Evolutionary conservation across 2,329 filamentous ascomycete species (phyloP).

Genomic region (Colletotrichum spinosum): DNA sequence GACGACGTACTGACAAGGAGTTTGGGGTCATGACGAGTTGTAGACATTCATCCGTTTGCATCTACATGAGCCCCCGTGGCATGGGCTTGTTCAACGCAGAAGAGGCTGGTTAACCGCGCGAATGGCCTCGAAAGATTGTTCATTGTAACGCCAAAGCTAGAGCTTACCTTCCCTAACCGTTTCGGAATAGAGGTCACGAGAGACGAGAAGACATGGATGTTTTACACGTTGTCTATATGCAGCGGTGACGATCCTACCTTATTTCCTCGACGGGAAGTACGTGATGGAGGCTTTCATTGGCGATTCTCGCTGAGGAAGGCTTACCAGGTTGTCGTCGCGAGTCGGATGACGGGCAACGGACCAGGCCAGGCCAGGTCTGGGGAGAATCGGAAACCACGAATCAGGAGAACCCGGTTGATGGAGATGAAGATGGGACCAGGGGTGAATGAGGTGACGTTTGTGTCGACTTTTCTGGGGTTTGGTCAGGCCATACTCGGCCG

Average conservation of each 20-base stretch:
- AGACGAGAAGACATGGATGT: not conserved
- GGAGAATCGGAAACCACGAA: conserved; percentile 31
- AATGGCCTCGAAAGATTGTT: not conserved
- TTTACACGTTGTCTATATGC: not conserved
- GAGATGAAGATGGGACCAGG: not conserved
- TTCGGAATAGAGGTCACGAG: conserved; percentile 23
- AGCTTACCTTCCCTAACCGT: conserved; percentile 1
- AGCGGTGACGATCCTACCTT: conserved; percentile 4
- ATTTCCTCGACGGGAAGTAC: not conserved
- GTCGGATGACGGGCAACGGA: not conserved
- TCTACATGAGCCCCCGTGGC: not conserved
- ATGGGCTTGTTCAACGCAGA: not conserved
- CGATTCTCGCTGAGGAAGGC: conserved; percentile 1
- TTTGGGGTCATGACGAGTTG: no score
- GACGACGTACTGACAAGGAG: no score
- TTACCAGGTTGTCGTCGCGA: not conserved
- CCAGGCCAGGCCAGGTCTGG: not conserved
- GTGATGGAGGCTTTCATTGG: conserved; percentile 10
- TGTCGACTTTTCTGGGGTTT: not conserved
- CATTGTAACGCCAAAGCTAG: not conserved
- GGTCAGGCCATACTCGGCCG: not conserved
- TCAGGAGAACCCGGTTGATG: conserved; percentile 26
- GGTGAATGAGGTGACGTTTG: not conserved
- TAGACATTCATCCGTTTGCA: no score
- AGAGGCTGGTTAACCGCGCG: not conserved